Evolutionary conservation across 169 alveolate genomes (phyloP), one percentile per base, ranked within the genome.

Genomic region (Theileria annulata): DNA sequence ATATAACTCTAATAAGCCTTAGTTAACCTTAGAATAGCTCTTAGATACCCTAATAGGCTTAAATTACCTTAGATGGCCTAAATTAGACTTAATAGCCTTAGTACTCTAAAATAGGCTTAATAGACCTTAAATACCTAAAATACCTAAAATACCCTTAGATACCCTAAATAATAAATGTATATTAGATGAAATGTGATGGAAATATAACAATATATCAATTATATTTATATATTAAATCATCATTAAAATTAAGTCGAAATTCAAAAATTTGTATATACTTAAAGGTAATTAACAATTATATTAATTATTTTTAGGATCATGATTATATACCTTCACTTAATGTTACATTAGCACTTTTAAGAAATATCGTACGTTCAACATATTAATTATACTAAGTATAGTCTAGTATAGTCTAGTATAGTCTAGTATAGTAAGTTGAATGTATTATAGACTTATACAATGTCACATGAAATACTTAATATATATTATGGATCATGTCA

Each of bases 171-270:
- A 35, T 35, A 5, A 35, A 35, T 35, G 47, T 3, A 35, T 35
- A 27, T 3, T 71, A 75, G 82, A 17, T 75, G 33, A 35, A 8
- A 64, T 27, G 72, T 27, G 82, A 75, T 28, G 82, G 82, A 3
- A 19, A 15, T 30, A 3, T 75, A n/a, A 75, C 82, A 12, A 19
- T 75, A 19, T n/a, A 70, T 67, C 82, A 75, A n/a, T 28, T 75
- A 19, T 62, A 64, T 4, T 30, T 69, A 27, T 75, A 75, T 71
- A 69, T 75, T 25, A 75, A 75, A 75, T 68, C 62, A 28, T 3
- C 31, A 19, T 21, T 75, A 10, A 48, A 56, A 23, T 3, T 75
- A 4, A 80, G 70, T 21, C 21, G 49, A 6, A 17, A 21, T 37
- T 25, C 31, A 15, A 30, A 60, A 17, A 27, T 75, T 3, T 75